Conservation (phyloP, 1,284 basidiomycete species). For the Boletellus sp. region DNA sequence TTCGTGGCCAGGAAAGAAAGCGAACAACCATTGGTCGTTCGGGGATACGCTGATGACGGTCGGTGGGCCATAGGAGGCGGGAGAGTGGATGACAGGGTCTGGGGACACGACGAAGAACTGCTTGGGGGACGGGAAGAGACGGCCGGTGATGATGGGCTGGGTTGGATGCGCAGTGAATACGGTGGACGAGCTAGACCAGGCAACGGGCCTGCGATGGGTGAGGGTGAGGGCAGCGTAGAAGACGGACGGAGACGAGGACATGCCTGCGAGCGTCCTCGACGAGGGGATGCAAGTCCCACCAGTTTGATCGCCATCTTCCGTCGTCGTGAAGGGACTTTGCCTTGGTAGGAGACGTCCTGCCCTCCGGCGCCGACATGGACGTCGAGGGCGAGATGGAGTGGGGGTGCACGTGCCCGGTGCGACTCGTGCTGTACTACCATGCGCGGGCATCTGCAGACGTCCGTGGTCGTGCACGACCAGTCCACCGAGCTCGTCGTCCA, state of each 20-base stretch:
- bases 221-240: too few relatives aligned
- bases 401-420: background rate
- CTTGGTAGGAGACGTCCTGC: constrained; percentile 45
- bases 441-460: constrained; percentile 34
- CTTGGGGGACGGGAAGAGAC: constrained; percentile 65
- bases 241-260: constrained; percentile 5
- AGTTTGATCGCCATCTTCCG: constrained; percentile 53
- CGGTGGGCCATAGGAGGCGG: constrained; percentile 56
- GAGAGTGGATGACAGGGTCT: constrained; percentile 41
- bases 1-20: constrained; percentile 63
- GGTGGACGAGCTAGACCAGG: constrained; percentile 65
- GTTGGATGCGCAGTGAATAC: constrained; percentile 65
- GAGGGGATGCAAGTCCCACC: constrained; percentile 71
- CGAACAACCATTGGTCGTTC: constrained; percentile 63
- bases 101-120: constrained; percentile 60
- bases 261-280: constrained; percentile 55
- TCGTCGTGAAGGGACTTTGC: constrained; percentile 52
- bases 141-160: constrained; percentile 56
- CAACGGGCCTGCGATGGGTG: constrained; percentile 49
- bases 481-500: constrained; percentile 77
- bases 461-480: constrained; percentile 50
- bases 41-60: constrained; percentile 58
- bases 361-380: constrained; percentile 26
- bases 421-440: constrained; percentile 7
- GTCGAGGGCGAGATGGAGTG: background rate